Base-by-base conservation (phyloP, 202 grass and related monocot species). In the Panicum hallii region DNA sequence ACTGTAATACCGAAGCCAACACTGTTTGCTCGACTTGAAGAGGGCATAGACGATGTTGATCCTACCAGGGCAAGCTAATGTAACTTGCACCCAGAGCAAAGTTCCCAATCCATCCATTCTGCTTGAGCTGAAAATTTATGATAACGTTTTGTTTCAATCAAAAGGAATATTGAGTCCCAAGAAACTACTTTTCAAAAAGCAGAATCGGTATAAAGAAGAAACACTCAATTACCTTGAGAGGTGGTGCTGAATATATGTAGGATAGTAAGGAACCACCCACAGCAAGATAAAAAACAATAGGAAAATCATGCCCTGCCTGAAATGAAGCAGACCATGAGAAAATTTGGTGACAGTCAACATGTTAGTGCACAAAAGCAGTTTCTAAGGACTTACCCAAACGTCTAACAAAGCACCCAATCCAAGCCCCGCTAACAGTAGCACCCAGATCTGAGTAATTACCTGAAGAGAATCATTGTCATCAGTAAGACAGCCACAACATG, bases 221-320 rank as follows among this genome's bases (percentile, higher is more conserved):
- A 72, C 16, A 84, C 44, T 75, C 40, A 75, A 85, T 20, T 91
- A 99, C 93, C 93, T 99, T 99, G 40, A 99, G 91, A 43, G 96
- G 96, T 72, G 96, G 96, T 48, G 96, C 96, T 83, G 96, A 99
- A 87, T 99, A 99, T 86, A 99, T 96, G 90, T 99, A 99, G 79
- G 96, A 96, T 86, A 99, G 72, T 43, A 99, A 83, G 87, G 96
- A 99, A 23, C 93, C 96, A 83, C 93, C 96, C 41, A 95, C 45
- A 90, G 96, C 96, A 89, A 99, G 90, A 84, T 96, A 99, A 86
- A 99, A 95, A 65, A 99, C 5, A 78, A 88, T 90, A 75, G 96
- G 96, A 84, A 89, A 95, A 79, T 95, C 90, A 28, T 99, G 96
- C 10, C 93, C 96, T 75, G 91, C 93, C 96, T 99, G 82, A 87